Conservation (phyloP, 2,329 filamentous ascomycete species). For the Colletotrichum spinosum region DNA sequence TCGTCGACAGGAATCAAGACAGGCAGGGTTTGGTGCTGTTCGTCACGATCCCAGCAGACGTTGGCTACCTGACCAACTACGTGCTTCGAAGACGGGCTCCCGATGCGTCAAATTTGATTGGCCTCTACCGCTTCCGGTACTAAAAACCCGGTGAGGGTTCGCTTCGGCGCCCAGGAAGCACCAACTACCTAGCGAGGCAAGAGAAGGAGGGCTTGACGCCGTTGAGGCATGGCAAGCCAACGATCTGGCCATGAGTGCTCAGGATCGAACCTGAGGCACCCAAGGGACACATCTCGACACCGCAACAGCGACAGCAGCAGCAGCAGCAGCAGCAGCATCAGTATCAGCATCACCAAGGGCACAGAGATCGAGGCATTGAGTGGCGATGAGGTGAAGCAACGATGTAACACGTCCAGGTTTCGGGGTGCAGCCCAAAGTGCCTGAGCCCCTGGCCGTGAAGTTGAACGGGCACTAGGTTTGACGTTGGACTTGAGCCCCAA, state of each 20-base stretch:
- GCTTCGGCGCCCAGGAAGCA: no score
- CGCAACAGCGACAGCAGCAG: no score
- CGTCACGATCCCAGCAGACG: constrained; percentile 19
- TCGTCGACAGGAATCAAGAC: constrained; percentile 19
- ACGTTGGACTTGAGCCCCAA: constrained; percentile 37
- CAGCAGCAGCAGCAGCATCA: no score
- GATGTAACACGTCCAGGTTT: constrained; percentile 61
- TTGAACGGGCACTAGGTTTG: constrained; percentile 32
- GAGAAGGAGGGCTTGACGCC: no score
- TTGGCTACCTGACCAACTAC: constrained; percentile 1
- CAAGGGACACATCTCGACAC: no score
- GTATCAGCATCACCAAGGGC: background rate
- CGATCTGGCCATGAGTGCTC: no score
- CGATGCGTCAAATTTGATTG: no score
- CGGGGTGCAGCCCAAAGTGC: constrained; percentile 41
- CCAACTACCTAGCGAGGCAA: no score
- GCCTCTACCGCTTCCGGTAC: no score
- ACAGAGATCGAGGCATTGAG: constrained; percentile 39
- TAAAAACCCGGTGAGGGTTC: no score
- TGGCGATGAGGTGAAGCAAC: constrained; percentile 55
- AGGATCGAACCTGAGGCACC: no score
- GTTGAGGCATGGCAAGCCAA: no score
- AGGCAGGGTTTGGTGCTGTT: constrained; percentile 23
- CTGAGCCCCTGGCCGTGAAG: constrained; percentile 33
- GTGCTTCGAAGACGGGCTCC: background rate